Evolutionary conservation across 805 yeast genomes (phyloP).

Genomic region (Dipodascus geniculatus): DNA sequence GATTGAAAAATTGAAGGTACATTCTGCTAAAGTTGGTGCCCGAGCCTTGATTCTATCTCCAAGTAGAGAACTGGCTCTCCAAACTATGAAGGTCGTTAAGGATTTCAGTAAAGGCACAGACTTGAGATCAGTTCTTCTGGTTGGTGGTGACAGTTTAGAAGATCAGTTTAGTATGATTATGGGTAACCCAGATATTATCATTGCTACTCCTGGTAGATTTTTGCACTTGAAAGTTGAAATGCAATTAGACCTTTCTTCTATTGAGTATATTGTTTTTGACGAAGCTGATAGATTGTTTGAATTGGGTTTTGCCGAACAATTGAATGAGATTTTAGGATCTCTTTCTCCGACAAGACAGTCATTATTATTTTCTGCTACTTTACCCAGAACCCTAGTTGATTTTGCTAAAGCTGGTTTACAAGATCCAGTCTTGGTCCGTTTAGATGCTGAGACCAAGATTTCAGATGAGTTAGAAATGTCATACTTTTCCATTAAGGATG

Average conservation of each 20-base stretch:
- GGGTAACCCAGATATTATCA: slow-evolving; percentile 85
- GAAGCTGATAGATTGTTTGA: slow-evolving; percentile 96
- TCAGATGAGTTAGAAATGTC: slow-evolving; percentile 88
- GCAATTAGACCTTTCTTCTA: slow-evolving; percentile 69
- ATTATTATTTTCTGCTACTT: slow-evolving; percentile 83
- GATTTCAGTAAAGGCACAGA: slow-evolving; percentile 82
- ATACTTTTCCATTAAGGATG: slow-evolving; percentile 65
- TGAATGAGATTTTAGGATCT: slow-evolving; percentile 76
- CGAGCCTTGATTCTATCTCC: slow-evolving; percentile 88
- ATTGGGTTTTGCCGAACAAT: slow-evolving; percentile 90
- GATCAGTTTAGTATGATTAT: slow-evolving; percentile 91
- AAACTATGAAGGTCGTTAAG: slow-evolving; percentile 77
- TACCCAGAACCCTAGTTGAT: slow-evolving; percentile 84
- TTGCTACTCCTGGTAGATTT: slow-evolving; percentile 97
- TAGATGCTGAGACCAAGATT: slow-evolving; percentile 86
- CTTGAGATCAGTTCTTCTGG: slow-evolving; percentile 64
- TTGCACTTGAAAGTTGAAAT: slow-evolving; percentile 92
- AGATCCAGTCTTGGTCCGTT: slow-evolving; percentile 83
- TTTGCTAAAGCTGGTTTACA: slow-evolving; percentile 94
- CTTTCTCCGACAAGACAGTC: slow-evolving; percentile 81
- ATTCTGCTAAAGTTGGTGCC: slow-evolving; percentile 77
- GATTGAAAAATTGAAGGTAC: slow-evolving; percentile 72
- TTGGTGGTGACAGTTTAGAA: slow-evolving; percentile 98
- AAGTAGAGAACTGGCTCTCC: slow-evolving; percentile 90
- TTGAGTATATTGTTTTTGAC: slow-evolving; percentile 89